Percentiles rank a stretch among this genome's conserved stretches.
Evolutionary conservation across 305 asterid species (phyloP).

Genomic region (Fraxinus platypoda): DNA sequence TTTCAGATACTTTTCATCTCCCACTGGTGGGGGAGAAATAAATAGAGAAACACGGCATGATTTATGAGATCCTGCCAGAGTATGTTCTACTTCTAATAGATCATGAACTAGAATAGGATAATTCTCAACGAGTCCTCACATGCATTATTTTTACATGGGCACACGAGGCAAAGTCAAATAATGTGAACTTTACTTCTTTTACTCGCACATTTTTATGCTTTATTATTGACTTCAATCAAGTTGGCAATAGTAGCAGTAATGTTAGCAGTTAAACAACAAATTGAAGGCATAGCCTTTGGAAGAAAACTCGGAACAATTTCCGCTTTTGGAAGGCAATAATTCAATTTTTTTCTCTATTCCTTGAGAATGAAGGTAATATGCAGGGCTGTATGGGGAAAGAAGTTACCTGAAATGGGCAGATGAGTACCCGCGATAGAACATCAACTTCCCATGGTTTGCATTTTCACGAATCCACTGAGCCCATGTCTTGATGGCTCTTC

Average conservation of each 20-base stretch:
- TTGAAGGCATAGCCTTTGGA: background rate
- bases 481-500: constrained; percentile 89
- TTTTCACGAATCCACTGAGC: constrained; percentile 71
- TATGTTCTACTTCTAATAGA: background rate
- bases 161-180: background rate
- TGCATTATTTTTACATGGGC: background rate
- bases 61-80: background rate
- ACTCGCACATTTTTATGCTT: background rate
- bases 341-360: background rate
- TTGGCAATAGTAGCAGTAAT: background rate
- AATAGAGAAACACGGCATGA: background rate
- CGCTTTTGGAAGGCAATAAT: background rate
- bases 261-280: background rate
- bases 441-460: constrained; percentile 43
- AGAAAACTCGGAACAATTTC: background rate
- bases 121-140: background rate
- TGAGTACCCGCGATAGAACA: constrained; percentile 89
- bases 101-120: background rate
- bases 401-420: constrained; percentile 91
- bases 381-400: background rate
- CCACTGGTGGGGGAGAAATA: background rate
- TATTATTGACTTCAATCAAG: background rate
- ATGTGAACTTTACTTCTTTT: background rate
- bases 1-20: background rate
- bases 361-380: background rate